Base-by-base conservation (phyloP, 176 grass and related monocot genomes). In the Carex kokanica region DNA sequence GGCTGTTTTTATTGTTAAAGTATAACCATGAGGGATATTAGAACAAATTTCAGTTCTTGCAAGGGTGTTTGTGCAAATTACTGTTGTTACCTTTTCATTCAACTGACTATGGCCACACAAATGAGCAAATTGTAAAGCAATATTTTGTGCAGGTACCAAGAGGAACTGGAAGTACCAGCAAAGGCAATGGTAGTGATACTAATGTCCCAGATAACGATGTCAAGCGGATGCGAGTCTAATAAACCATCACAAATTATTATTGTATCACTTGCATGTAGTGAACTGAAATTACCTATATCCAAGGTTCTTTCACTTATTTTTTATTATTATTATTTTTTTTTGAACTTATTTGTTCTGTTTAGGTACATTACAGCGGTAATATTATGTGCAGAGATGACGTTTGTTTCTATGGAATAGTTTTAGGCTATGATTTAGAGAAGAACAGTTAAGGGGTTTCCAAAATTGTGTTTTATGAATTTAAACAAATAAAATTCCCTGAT, bases 121-220 rank as follows among this genome's bases (percentile, higher is more conserved):
- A 81, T 64, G 59, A 81, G 23, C 24, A 41, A 60, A 16, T 74
- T 63, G 32, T 81, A 81, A 61, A 81, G 60, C 8, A 64, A 63
- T 21, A 59, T 86, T 25, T 64, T 74, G 43, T 90, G 27, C 58
- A 99, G 96, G 89, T 91, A 73, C 21, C 74, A 9, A 88, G 78
- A 74, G n/a, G 25, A 62, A 85, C 78, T 6, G 74, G 81, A 87
- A 81, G 27, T 57, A 18, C 80, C 0, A 81, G 78, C 17, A 83
- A 78, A 1, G 86, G 96, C 43, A 95, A 93, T 18, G 93, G 93
- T 0, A 90, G 83, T 10, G 96, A 95, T 78, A 88, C 83, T 64
- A 92, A 84, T 18, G 96, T 99, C 9, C 93, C 96, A 0, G 96
- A 95, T 83, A 92, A 90, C 20, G 91, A 99, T 68, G 89, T 90